phyloP scores from a whole-genome alignment of 768 basidiomycete species.

The Gautieria morchelliformis region DNA sequence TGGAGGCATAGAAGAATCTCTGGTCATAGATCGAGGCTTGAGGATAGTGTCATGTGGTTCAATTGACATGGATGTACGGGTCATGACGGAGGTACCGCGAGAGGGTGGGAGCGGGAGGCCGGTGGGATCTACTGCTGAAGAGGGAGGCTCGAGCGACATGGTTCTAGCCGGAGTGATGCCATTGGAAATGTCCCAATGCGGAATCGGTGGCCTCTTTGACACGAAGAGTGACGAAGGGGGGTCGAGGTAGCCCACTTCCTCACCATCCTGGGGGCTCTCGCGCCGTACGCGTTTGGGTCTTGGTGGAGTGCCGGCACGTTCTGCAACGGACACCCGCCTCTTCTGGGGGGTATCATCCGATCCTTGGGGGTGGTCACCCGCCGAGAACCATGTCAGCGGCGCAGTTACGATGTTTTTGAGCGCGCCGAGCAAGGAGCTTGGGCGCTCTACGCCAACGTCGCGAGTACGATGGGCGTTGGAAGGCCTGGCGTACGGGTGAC shows the following conservation, averaged over 20 bases:
- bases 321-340: neutral
- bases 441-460: constrained; percentile 29
- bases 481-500: neutral
- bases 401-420: constrained; percentile 61
- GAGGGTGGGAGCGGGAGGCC: constrained; percentile 25
- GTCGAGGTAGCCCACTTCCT: constrained; percentile 37
- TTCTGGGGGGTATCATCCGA: constrained; percentile 1
- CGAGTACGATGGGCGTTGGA: neutral
- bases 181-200: neutral
- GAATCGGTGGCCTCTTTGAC: neutral
- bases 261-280: neutral
- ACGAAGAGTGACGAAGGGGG: constrained; percentile 30
- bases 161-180: neutral
- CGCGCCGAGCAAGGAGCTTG: constrained; percentile 50
- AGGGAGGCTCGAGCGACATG: constrained; percentile 12
- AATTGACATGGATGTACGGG: constrained; percentile 20
- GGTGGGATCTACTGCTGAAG: constrained; percentile 12
- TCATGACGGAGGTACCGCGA: constrained; percentile 36
- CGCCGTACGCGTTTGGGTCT: constrained; percentile 5
- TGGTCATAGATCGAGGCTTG: constrained; percentile 11
- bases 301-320: constrained; percentile 4
- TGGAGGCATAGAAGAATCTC: constrained; percentile 41
- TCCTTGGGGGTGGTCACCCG: constrained; percentile 23
- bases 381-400: constrained; percentile 46
- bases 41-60: neutral